Percentiles rank a stretch among this genome's conserved stretches.
Conservation (phyloP, 345 rosid genomes). For the Iberis pinnata region DNA sequence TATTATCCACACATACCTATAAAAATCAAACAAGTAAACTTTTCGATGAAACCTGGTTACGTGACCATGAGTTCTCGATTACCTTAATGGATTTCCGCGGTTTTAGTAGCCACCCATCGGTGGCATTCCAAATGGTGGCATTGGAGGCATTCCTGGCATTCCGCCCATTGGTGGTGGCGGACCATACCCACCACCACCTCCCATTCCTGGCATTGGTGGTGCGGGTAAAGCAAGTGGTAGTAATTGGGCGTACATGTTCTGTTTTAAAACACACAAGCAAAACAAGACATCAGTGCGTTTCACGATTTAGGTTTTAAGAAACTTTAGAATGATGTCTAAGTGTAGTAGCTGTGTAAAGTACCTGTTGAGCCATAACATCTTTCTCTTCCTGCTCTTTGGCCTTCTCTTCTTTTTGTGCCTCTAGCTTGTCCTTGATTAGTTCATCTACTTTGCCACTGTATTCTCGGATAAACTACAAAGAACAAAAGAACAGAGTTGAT, state of each 20-base stretch:
- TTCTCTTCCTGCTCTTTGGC: conserved; percentile 78
- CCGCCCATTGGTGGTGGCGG: conserved; percentile 21
- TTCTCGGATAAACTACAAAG: conserved; percentile 67
- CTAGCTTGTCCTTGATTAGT: conserved; percentile 69
- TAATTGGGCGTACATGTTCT: conserved; percentile 93
- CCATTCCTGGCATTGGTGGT: conserved; percentile 92
- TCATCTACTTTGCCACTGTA: conserved; percentile 77
- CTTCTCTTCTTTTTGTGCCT: conserved; percentile 60
- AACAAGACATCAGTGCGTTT: not conserved
- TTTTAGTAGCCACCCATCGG: conserved; percentile 56
- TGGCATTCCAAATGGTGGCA: conserved; percentile 59
- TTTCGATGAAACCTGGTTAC: not conserved
- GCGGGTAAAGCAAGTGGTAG: conserved; percentile 90
- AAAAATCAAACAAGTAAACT: conserved; percentile 6
- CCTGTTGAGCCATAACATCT: conserved; percentile 83
- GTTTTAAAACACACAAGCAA: conserved; percentile 16
- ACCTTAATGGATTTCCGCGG: not conserved
- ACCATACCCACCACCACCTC: conserved; percentile 26
- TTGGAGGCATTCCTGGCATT: conserved; percentile 45
- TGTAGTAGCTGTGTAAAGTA: conserved; percentile 21
- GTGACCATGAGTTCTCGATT: not conserved
- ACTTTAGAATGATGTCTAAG: not conserved
- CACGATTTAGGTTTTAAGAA: too few species aligned
- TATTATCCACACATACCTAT: conserved; percentile 33
- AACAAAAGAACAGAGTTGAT: not conserved